Base-by-base conservation (phyloP, 352 stramenopile genomes). In the Globisporangium takayamanum region DNA sequence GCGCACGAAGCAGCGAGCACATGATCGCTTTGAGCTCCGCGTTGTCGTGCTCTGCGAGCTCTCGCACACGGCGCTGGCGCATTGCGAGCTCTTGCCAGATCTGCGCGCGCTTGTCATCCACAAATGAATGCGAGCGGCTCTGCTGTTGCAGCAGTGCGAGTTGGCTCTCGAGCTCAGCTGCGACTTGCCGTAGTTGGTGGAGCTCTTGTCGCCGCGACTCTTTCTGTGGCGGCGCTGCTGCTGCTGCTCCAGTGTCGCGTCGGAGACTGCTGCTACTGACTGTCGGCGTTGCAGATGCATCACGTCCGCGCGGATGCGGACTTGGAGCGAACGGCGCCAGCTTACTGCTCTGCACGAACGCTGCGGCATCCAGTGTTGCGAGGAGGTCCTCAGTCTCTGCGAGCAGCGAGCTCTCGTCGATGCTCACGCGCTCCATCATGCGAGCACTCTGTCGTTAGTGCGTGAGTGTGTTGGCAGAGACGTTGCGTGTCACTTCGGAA, bases 361-460 rank as follows among this genome's bases (percentile, higher is more conserved):
- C 57, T 2, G 49, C 30, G 18, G 39, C 15, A n/a, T 57, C 57
- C 5, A 63, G 30, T n/a, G 57, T 47, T 1, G 39, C 51, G 26
- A 63, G 50, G 18, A 63, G 41, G 26, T 46, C 39, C 20, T 63
- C 57, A 1, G 57, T 57, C 30, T 63, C 57, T 12, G 50, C 30
- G 5, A 63, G 57, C 41, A 63, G 51, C 50, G 49, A 57, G 57
- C 50, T 53, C 41, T 63, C 57, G 44, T 63, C 55, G 37, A 55
- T 48, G 22, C 15, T 53, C n/a, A 18, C 18, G n/a, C n/a, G 22
- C 7, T 10, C 10, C n/a, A 15, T 46, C 26, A 5, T 44, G 16
- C 22, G 22, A 22, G 18, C 30, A 7, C 36, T 41, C 36, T 41
- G 39, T 18, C 15, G 39, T 18, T 44, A 22, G 39, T 44, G 11